Conservation (phyloP, 2,329 filamentous ascomycete genomes). For the Aphanoascus verrucosus region DNA sequence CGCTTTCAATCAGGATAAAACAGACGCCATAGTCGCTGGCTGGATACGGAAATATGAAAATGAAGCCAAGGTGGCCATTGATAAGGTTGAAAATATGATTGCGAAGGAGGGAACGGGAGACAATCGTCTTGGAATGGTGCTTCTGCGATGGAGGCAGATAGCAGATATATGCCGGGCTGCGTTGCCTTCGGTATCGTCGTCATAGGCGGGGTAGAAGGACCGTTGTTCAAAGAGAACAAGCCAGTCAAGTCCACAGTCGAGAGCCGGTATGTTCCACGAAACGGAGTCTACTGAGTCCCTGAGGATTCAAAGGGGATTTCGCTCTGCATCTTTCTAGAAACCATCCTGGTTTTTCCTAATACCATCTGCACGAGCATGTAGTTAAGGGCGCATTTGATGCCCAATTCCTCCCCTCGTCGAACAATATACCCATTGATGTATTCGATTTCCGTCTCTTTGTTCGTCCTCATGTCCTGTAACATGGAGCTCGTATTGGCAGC, state of each 20-base stretch:
- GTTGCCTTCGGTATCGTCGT: slow-evolving; percentile 10
- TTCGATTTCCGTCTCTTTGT: slow-evolving; percentile 61
- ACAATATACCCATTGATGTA: slow-evolving; percentile 86
- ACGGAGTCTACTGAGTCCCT: neutral
- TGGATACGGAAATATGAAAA: slow-evolving; percentile 29
- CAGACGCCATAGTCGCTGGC: slow-evolving; percentile 25
- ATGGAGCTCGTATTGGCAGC: slow-evolving; percentile 54
- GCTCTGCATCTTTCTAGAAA: slow-evolving; percentile 23
- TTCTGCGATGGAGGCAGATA: slow-evolving; percentile 34
- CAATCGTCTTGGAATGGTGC: slow-evolving; percentile 22
- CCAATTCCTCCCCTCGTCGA: slow-evolving; percentile 57
- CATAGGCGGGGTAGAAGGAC: neutral
- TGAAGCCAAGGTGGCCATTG: slow-evolving; percentile 26
- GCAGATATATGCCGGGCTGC: slow-evolving; percentile 25
- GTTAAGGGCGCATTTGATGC: slow-evolving; percentile 62
- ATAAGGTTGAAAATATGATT: slow-evolving; percentile 6
- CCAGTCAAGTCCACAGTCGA: neutral
- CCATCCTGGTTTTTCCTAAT: slow-evolving; percentile 53
- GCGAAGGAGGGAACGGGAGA: slow-evolving; percentile 7
- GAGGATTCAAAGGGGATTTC: slow-evolving; percentile 26
- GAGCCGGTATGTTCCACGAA: neutral
- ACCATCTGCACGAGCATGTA: slow-evolving; percentile 62
- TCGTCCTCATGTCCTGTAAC: slow-evolving; percentile 52
- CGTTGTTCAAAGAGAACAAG: neutral
- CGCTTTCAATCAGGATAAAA: slow-evolving; percentile 24